Percentiles rank a stretch among this genome's conserved stretches.
Evolutionary conservation across 208 protist genomes (phyloP).

Genomic region (Acanthamoeba healyi): DNA sequence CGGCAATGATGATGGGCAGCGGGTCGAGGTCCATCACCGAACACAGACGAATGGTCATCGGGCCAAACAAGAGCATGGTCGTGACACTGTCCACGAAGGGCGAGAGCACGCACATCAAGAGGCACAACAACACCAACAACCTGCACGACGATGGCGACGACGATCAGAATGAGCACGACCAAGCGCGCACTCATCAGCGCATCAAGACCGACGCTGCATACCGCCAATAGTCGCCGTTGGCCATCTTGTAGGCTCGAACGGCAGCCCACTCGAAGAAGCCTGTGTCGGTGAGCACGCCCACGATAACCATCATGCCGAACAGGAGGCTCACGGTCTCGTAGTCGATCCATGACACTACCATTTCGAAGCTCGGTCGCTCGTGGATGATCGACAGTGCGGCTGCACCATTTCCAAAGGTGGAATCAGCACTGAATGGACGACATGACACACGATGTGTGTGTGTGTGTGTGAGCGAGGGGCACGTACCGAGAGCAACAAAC

Average conservation of each 20-base stretch:
- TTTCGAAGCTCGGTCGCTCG: slow-evolving; percentile 73
- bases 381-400: slow-evolving; percentile 73
- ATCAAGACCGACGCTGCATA: not conserved
- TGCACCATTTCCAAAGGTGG: no score
- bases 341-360: slow-evolving; percentile 86
- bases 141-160: not conserved
- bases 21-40: slow-evolving; percentile 86
- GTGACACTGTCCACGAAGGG: slow-evolving; percentile 92
- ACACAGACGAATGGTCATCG: slow-evolving; percentile 88
- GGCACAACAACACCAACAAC: slow-evolving; percentile 79
- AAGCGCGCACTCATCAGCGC: not conserved
- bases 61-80: slow-evolving; percentile 88
- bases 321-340: slow-evolving; percentile 79
- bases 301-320: slow-evolving; percentile 91
- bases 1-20: slow-evolving; percentile 85
- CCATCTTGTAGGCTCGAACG: slow-evolving; percentile 82
- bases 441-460: not conserved
- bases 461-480: no score
- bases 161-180: not conserved
- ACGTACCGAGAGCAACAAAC: slow-evolving; percentile 79
- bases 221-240: slow-evolving; percentile 81
- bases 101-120: slow-evolving; percentile 79
- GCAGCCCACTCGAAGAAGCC: slow-evolving; percentile 88
- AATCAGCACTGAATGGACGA: not conserved
- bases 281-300: slow-evolving; percentile 85